Evolutionary conservation across 805 yeast genomes (phyloP), one percentile per base, ranked within the genome.

Genomic region (Spathaspora sp.): DNA sequence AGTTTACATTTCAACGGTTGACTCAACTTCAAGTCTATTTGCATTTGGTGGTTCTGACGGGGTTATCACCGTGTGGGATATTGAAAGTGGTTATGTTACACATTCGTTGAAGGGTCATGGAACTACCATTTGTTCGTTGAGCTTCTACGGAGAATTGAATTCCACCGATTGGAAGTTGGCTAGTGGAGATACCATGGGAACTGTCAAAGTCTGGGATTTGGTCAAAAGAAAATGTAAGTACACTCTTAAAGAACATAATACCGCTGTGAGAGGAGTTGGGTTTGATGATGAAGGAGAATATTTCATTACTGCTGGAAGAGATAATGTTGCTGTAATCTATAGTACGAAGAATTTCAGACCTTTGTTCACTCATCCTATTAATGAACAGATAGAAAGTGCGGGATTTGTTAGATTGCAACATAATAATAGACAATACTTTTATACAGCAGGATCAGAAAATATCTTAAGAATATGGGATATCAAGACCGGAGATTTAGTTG

Each of bases 1-100:
- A 1, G 87, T 89, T 1, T 89, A 88, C 66, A 85, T 90, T 10
- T 78, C 90, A 44, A 76, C 86, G 10, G 81, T 81, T 19, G 99
- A 94, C 67, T 65, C 80, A 2, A 89, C 97, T 0, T 86, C 96
- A 2, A 83, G 96, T 2, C 73, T 94, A 38, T 81, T 92, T 61
- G 96, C 97, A 17, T 85, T 94, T 62, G 99, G 99, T 40, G 91
- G 96, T 46, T 87, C 97, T 0, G 99, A 94, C 67, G 98, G 99
- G 46, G 80, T 84, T 42, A 87, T 92, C 16, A 84, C 89, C 44
- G 96, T 94, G 1, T 91, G 96, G 86, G 99, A 94, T 67, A 78
- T 94, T 38, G 92, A 84, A 56, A 91, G 91, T 35, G 92, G 94
- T 1, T 89, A 79, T 57, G 81, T 87, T 2, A 94, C 99, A 0